Base-by-base conservation (phyloP, 75 land plant genomes). In the Ceratopteris richardii region DNA sequence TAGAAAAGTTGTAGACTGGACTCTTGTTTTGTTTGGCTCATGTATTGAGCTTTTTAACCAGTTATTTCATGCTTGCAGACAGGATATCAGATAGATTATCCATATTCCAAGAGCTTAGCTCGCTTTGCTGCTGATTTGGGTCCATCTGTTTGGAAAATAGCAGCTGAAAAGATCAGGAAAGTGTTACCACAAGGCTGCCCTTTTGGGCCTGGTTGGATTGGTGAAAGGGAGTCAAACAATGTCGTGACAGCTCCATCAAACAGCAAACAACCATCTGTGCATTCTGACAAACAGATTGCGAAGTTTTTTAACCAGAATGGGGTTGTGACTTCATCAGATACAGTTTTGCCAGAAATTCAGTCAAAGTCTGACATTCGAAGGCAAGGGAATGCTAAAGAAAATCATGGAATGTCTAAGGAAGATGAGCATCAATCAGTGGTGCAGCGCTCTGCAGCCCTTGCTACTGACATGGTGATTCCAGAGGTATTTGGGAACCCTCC, bases 171-270 rank as follows among this genome's bases (percentile, higher is more conserved):
- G 50, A 75, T 82, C 17, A 71, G 58, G 52, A 80, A 65, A 48
- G 75, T 68, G 17, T 56, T 82, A 1, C 70, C 85, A 24, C 44
- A 75, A 27, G 59, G 64, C 22, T 62, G 75, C 14, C 61, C 75
- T 24, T 82, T 82, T 80, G 85, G 85, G 11, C 84, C 62, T 19
- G 85, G 85, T 20, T 82, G 85, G 85, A 65, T 82, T 42, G 90
- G 85, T 29, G 91, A 94, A 46, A 46, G 48, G 48, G 48, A 46
- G 21, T 4, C 37, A 4, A 9, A 9, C 9, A 17, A 17, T 46
- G 48, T 46, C 17, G n/a, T 46, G n/a, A 2, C 17, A n/a, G 48
- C 48, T 46, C 48, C 48, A 3, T 46, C 21, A 20, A 33, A 33
- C 9, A 40, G 42, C 42, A 46, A 46, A 14, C 48, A 17, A 4